These are phyloP conservation scores for Hymenochaete sp. DNA, from an alignment of 1,284 basidiomycete species.

Conservation along the genomic window DNA sequence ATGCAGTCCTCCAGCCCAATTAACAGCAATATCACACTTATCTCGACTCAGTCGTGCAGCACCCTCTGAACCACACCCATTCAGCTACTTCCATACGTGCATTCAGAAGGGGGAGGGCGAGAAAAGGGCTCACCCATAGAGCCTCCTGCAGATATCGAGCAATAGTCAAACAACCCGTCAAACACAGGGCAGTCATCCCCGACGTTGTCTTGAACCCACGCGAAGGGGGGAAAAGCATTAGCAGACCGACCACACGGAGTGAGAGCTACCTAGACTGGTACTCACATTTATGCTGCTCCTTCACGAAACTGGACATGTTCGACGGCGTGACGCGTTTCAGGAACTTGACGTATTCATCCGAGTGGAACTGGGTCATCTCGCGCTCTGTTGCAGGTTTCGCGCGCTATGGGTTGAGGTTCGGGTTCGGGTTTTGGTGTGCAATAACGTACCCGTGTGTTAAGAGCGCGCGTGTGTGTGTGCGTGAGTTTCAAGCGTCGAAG, in stretches of 20 bases:
- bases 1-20: slow-evolving; percentile 97
- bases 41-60: slow-evolving; percentile 91
- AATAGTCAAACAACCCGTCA: slow-evolving; percentile 96
- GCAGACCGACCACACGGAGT: neutral
- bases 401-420: slow-evolving; percentile 66
- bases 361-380: slow-evolving; percentile 95
- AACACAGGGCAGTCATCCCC: slow-evolving; percentile 98
- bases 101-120: neutral
- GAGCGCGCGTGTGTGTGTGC: too few relatives aligned
- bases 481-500: too few relatives aligned
- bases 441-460: too few relatives aligned
- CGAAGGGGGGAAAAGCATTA: neutral
- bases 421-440: too few relatives aligned
- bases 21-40: slow-evolving; percentile 98
- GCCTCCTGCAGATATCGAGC: slow-evolving; percentile 95
- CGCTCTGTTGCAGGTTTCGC: slow-evolving; percentile 99
- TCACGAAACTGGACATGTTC: slow-evolving; percentile 81
- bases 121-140: slow-evolving; percentile 76
- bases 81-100: neutral
- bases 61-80: slow-evolving; percentile 58
- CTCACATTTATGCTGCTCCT: slow-evolving; percentile 95
- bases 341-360: slow-evolving; percentile 92
- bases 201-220: slow-evolving; percentile 55
- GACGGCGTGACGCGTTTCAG: slow-evolving; percentile 76
- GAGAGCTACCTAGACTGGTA: slow-evolving; percentile 6